A percentile compares a stretch with the other conserved stretches of the same genome.
These are phyloP conservation scores for Cutaneotrichosporon sp. DNA, from an alignment of 1,284 basidiomycete genomes.

Conservation along the genomic window DNA sequence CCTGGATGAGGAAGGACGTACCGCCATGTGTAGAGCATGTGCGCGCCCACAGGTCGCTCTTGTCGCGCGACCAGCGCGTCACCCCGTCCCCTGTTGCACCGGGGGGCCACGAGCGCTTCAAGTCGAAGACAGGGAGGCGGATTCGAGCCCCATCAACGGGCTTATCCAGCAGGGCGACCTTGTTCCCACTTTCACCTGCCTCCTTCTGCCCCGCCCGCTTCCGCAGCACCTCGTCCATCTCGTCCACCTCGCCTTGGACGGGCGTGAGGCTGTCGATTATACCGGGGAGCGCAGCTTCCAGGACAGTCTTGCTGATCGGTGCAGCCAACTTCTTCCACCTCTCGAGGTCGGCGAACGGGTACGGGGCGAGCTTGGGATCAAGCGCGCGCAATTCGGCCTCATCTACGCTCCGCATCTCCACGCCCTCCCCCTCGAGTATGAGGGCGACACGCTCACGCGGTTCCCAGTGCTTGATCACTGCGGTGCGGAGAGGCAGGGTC, in stretches of 20 bases:
- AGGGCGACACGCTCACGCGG: constrained; percentile 39
- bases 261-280: constrained; percentile 44
- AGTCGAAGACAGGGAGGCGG: constrained; percentile 47
- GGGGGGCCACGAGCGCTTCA: constrained; percentile 52
- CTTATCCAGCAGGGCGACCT: background rate
- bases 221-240: constrained; percentile 4
- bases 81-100: constrained; percentile 54
- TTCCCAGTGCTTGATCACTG: constrained; percentile 28
- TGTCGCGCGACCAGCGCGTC: constrained; percentile 52
- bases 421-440: constrained; percentile 26
- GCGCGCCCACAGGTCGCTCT: constrained; percentile 51
- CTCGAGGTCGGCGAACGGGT: constrained; percentile 45
- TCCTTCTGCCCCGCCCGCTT: constrained; percentile 4
- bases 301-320: constrained; percentile 33
- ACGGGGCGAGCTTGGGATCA: constrained; percentile 52
- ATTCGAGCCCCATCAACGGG: background rate
- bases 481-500: constrained; percentile 34
- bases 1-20: constrained; percentile 26
- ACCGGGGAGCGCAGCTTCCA: constrained; percentile 43
- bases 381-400: constrained; percentile 51
- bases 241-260: constrained; percentile 37
- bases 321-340: constrained; percentile 45
- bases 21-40: constrained; percentile 43
- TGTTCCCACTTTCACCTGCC: background rate
- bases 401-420: constrained; percentile 26